These are phyloP conservation scores for Spirogloea muscicola DNA, from an alignment of 139 green algal genomes.

Conservation along the genomic window DNA sequence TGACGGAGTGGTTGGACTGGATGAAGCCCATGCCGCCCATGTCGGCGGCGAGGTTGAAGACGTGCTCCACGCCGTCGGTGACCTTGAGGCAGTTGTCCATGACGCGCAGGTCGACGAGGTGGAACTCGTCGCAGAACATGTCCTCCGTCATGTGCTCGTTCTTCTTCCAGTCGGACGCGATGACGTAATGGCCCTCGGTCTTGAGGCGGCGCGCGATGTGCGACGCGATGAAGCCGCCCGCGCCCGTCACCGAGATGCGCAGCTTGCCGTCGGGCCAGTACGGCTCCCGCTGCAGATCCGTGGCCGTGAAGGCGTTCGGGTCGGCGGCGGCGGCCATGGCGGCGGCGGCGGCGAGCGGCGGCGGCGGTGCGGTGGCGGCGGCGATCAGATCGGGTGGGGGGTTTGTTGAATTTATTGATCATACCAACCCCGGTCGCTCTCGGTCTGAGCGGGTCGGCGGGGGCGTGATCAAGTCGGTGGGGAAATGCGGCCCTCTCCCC, in stretches of 20 bases:
- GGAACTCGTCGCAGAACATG: slow-evolving; percentile 98
- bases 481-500: too few species aligned
- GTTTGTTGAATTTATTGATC: too few species aligned
- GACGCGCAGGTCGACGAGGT: slow-evolving; percentile 96
- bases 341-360: too few species aligned
- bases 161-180: slow-evolving; percentile 96
- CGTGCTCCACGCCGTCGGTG: slow-evolving; percentile 77
- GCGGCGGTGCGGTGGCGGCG: too few species aligned
- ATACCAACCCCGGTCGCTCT: too few species aligned
- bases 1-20: slow-evolving; percentile 98
- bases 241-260: slow-evolving; percentile 94
- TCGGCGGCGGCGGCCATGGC: too few species aligned
- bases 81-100: slow-evolving; percentile 69
- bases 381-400: too few species aligned
- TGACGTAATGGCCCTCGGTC: slow-evolving; percentile 93
- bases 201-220: slow-evolving; percentile 94
- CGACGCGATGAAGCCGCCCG: slow-evolving; percentile 87
- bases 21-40: slow-evolving; percentile 99
- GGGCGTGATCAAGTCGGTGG: too few species aligned
- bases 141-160: slow-evolving; percentile 99
- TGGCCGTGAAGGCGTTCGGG: slow-evolving; percentile 22
- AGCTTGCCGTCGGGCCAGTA: slow-evolving; percentile 73
- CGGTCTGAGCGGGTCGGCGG: too few species aligned
- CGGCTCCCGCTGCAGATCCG: slow-evolving; percentile 36
- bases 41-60: slow-evolving; percentile 98